Evolutionary conservation across 305 asterid species (phyloP).

Genomic region (Ilex paraguariensis): DNA sequence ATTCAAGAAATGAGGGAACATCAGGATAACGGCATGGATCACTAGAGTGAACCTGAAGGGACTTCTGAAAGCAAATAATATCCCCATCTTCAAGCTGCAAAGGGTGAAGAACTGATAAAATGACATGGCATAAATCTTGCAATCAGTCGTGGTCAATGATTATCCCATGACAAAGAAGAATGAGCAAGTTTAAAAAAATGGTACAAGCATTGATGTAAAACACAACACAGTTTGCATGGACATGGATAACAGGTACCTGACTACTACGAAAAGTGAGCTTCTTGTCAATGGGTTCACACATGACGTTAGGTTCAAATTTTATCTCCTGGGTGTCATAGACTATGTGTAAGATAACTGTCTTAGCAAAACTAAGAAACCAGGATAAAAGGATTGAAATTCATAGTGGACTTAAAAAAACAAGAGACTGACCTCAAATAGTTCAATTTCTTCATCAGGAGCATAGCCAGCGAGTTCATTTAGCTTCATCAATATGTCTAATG

Average conservation of each 20-base stretch:
- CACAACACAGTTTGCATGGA: not conserved
- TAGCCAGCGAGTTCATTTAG: conserved; percentile 74
- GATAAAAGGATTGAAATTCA: conserved; percentile 9
- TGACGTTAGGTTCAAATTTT: conserved; percentile 66
- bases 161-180: no score
- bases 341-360: not conserved
- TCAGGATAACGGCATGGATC: conserved; percentile 41
- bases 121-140: not conserved
- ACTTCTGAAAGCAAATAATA: conserved; percentile 56
- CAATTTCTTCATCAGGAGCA: conserved; percentile 68
- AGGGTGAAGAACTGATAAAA: conserved; percentile 8
- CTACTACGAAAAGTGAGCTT: conserved; percentile 46
- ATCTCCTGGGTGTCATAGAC: conserved; percentile 46
- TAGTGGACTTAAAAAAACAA: not conserved
- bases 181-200: no score
- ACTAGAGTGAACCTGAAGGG: conserved; percentile 28
- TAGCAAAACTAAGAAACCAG: not conserved
- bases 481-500: conserved; percentile 46
- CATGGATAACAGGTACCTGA: conserved; percentile 39
- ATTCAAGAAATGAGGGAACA: conserved; percentile 49
- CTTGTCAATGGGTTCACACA: conserved; percentile 71
- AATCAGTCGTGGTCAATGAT: no score
- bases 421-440: conserved; percentile 64
- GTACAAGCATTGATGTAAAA: not conserved
- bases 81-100: conserved; percentile 68